Evolutionary conservation across 2,329 filamentous ascomycete genomes (phyloP), one percentile per base, ranked within the genome.

Genomic region (Coleophoma eucalyptorum): DNA sequence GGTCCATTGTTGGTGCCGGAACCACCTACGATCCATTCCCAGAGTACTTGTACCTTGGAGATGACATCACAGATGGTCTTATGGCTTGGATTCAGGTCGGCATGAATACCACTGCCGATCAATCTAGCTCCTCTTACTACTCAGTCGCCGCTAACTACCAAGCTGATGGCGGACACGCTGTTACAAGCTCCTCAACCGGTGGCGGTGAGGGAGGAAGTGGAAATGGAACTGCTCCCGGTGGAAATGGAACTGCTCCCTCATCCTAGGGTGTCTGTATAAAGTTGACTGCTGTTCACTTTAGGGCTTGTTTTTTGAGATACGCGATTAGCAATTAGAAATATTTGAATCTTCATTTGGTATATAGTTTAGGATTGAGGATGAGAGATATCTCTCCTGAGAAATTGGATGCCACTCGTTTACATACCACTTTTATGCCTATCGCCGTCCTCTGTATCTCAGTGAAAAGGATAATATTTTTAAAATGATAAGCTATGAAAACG

Each of bases 41-140:
- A 52, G 73, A 84, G 61, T 84, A 83, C 58, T 73, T 78, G 13
- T 69, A 77, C 16, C 72, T 86, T 15, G 80, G 81, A 7, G 73
- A 81, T 41, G 63, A 67, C 19, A 58, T 80, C 5, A 58, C 64
- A 2, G 77, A 80, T 45, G 79, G 80, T 21, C 58, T 83, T 33
- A 71, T 83, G 42, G 76, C 69, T 15, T 83, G 79, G 79, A 71
- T 82, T 53, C 69, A 72, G 0, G 67, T 82, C 43, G 79, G 48
- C 33, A 49, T 58, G n/a, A 50, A 57, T 40, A 32, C 52, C 21
- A 38, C 50, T 33, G 42, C 42, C 12, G 42, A 43, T 43, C 21
- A 43, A 5, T 15, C 19, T 11, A 26, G 8, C 15, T 8, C 6
- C 6, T 15, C 12, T 26, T 43, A 43, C 20, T 44, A 44, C 16